These are phyloP conservation scores for Jatropha curcas DNA, from an alignment of 345 rosid species.

Conservation along the genomic window DNA sequence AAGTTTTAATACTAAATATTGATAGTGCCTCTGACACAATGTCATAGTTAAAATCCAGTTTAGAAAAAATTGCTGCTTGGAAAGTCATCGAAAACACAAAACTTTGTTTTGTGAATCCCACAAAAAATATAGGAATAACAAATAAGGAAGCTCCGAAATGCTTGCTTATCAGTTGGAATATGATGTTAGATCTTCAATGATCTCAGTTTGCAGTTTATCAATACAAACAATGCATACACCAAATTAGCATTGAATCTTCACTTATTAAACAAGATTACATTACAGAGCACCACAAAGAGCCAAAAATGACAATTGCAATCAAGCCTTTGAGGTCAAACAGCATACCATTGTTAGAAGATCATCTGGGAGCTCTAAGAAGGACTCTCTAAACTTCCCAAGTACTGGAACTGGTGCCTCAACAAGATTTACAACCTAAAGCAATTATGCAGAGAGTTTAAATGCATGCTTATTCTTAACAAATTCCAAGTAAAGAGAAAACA, in stretches of 20 bases:
- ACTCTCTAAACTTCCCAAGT: constrained; percentile 75
- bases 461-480: constrained; percentile 2
- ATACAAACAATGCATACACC: not conserved
- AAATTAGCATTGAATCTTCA: constrained; percentile 3
- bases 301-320: not conserved
- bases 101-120: not conserved
- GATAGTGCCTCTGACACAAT: not conserved
- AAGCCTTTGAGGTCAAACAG: constrained; percentile 8
- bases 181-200: not conserved
- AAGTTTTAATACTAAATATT: too few species aligned
- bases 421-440: constrained; percentile 84
- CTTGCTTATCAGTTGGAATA: not conserved
- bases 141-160: not conserved
- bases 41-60: not conserved
- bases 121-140: not conserved
- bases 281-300: constrained; percentile 8
- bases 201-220: not conserved
- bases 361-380: constrained; percentile 90
- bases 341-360: constrained; percentile 86
- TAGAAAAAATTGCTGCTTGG: not conserved
- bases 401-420: constrained; percentile 91
- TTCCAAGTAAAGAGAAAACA: constrained; percentile 21
- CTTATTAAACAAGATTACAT: not conserved
- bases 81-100: not conserved
- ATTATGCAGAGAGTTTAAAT: constrained; percentile 9